Conservation (phyloP, 2,329 filamentous ascomycete species). For the Penicillium glabrum region DNA sequence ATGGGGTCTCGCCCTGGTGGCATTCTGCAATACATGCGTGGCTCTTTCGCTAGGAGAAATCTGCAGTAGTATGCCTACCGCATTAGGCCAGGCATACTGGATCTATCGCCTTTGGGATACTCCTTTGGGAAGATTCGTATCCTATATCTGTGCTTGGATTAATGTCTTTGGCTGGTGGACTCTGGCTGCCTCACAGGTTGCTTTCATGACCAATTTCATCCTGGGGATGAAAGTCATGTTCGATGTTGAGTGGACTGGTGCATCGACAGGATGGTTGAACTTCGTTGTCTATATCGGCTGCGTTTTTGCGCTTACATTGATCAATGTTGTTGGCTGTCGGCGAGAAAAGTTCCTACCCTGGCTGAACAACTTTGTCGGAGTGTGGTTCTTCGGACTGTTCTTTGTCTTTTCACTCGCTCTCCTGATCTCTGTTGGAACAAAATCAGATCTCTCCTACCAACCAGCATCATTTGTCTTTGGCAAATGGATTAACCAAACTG, state of each 20-base stretch:
- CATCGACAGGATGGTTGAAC: conserved; percentile 50
- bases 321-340: conserved; percentile 55
- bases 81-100: conserved; percentile 61
- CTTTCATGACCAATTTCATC: conserved; percentile 60
- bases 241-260: conserved; percentile 47
- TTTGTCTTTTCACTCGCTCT: conserved; percentile 53
- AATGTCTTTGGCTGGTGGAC: conserved; percentile 62
- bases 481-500: conserved; percentile 50
- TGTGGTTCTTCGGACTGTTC: conserved; percentile 54
- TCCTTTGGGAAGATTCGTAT: conserved; percentile 48
- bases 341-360: conserved; percentile 48
- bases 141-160: conserved; percentile 60
- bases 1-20: conserved; percentile 55
- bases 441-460: conserved; percentile 46
- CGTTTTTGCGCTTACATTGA: conserved; percentile 48
- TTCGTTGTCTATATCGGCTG: conserved; percentile 57
- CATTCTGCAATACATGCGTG: conserved; percentile 53
- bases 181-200: conserved; percentile 54
- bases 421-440: conserved; percentile 53
- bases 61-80: conserved; percentile 59
- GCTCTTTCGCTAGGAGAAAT: conserved; percentile 57
- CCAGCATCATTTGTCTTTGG: conserved; percentile 54
- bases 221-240: conserved; percentile 58
- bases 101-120: conserved; percentile 44
- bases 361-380: conserved; percentile 59